These are phyloP conservation scores for Myxozyma neotropica DNA, from an alignment of 805 yeast species.

Conservation along the genomic window DNA sequence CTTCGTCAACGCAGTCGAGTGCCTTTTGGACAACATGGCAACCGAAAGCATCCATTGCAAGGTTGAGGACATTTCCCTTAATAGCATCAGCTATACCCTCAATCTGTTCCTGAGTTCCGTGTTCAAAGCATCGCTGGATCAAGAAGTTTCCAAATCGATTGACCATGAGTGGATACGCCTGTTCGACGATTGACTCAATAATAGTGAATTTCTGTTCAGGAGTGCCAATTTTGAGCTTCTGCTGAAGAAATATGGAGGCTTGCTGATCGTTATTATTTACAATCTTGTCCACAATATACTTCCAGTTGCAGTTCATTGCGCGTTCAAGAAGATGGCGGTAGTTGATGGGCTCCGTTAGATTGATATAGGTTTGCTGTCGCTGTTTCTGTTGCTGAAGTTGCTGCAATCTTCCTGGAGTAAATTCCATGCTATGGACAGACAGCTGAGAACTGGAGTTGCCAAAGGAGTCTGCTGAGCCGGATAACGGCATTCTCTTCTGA, in stretches of 20 bases:
- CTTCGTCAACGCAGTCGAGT: slow-evolving; percentile 42
- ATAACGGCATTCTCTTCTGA: background rate
- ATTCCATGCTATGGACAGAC: slow-evolving; percentile 29
- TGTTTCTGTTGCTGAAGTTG: slow-evolving; percentile 2
- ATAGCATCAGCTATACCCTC: slow-evolving; percentile 36
- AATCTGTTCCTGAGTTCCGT: slow-evolving; percentile 41
- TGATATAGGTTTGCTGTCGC: slow-evolving; percentile 8
- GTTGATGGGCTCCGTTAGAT: slow-evolving; percentile 38
- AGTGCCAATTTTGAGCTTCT: slow-evolving; percentile 42
- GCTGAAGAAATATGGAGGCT: slow-evolving; percentile 48
- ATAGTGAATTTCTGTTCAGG: slow-evolving; percentile 41
- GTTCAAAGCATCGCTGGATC: slow-evolving; percentile 47
- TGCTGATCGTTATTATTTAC: slow-evolving; percentile 46
- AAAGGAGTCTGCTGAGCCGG: background rate
- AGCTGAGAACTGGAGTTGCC: slow-evolving; percentile 16
- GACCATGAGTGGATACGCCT: slow-evolving; percentile 42
- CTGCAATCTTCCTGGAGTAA: slow-evolving; percentile 14
- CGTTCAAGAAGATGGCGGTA: slow-evolving; percentile 41
- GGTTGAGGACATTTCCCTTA: slow-evolving; percentile 40
- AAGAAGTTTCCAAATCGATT: slow-evolving; percentile 50
- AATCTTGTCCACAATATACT: slow-evolving; percentile 41
- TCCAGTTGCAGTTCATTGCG: slow-evolving; percentile 41
- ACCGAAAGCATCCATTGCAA: slow-evolving; percentile 46
- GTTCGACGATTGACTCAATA: slow-evolving; percentile 39
- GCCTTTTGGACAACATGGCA: slow-evolving; percentile 50